Evolutionary conservation across 2,329 filamentous ascomycete species (phyloP), one percentile per base, ranked within the genome.

Genomic region (Exophiala alcalophila): DNA sequence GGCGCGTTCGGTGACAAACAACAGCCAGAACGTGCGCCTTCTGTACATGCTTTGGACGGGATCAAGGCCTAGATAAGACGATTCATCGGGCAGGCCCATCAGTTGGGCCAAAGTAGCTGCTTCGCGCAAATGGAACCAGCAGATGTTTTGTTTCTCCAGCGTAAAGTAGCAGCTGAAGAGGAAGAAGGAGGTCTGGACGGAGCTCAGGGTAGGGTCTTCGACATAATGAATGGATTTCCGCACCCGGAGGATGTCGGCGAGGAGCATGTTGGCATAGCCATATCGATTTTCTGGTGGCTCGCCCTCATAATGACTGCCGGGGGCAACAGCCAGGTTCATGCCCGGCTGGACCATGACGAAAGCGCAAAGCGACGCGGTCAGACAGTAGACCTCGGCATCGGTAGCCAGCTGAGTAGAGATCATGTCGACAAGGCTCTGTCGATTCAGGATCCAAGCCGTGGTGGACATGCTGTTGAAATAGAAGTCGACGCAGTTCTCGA

Each of bases 121-220:
- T 63, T 92, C 86, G 18, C 85, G 80, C 7, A 91, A 69, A 60
- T 87, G 80, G 59, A 81, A 89, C 85, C 86, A 91, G 1, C 84
- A 85, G 61, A 81, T 81, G 50, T 84, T 80, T 60, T 89, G 83
- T 60, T 81, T 72, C 50, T 88, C 83, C 32, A 86, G 67, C 25
- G 79, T 82, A 48, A 84, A 83, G 60, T 83, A 79, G 44, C 81
- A 83, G 25, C 78, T 83, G 56, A 86, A 89, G 18, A 91, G 62
- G 61, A 91, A 89, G 63, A 86, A 88, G 40, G 83, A 88, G n/a
- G 83, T 87, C 45, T 81, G 78, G 8, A 70, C 59, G 6, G 58
- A 63, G 30, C 64, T 62, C 15, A 69, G 52, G 14, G 57, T 64
- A n/a, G 67, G 59, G 14, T 62, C 59, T 12, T 69, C 68, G 14